Conservation (phyloP, 78 protist species). For the Creolimax fragrantissima region DNA sequence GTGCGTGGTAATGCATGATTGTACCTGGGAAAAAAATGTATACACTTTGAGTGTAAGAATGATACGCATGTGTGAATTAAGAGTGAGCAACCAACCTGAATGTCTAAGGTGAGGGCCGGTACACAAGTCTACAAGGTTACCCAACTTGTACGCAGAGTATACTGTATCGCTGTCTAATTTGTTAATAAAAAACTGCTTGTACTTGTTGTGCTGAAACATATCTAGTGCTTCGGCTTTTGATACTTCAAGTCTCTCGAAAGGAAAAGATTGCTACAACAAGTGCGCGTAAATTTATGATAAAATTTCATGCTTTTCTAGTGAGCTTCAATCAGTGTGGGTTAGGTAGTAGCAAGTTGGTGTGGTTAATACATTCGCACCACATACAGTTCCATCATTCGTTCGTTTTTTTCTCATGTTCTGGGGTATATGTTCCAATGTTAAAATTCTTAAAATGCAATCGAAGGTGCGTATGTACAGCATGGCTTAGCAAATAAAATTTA, state of each 20-base stretch:
- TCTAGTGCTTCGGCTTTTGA: constrained; percentile 65
- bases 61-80: neutral
- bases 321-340: too few species aligned
- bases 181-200: constrained; percentile 48
- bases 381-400: too few species aligned
- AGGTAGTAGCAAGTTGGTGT: too few species aligned
- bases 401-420: too few species aligned
- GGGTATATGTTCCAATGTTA: too few species aligned
- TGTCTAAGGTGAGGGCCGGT: constrained; percentile 95
- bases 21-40: neutral
- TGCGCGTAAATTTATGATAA: too few species aligned
- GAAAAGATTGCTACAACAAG: neutral
- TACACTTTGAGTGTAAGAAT: neutral
- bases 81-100: constrained; percentile 51
- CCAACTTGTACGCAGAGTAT: constrained; percentile 83
- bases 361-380: too few species aligned
- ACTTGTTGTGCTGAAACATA: constrained; percentile 77
- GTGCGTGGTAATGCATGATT: neutral
- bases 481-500: too few species aligned
- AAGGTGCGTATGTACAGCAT: too few species aligned
- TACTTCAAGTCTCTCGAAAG: constrained; percentile 80
- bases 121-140: constrained; percentile 93
- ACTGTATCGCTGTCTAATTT: constrained; percentile 20
- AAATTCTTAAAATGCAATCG: too few species aligned
- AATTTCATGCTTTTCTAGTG: too few species aligned